Conservation (phyloP, 2,329 filamentous ascomycete species). For the Sphaerulina vaccinii region DNA sequence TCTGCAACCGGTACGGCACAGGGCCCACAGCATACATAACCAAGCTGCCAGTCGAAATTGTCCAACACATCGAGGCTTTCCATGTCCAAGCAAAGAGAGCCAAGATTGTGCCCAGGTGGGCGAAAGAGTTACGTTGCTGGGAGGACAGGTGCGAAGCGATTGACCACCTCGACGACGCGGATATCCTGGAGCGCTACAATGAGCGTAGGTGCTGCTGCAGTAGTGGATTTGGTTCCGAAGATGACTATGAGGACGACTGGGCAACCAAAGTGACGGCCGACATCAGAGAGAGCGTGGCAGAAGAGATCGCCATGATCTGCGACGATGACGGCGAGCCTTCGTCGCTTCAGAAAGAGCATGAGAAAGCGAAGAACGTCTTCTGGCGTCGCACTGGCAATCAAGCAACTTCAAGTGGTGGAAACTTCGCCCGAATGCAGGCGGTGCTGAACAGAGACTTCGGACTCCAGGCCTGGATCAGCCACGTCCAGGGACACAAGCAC, state of each 20-base stretch:
- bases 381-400: background rate
- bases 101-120: background rate
- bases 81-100: background rate
- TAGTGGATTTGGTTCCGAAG: background rate
- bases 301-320: background rate
- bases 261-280: background rate
- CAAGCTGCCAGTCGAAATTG: conserved; percentile 26
- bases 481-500: conserved; percentile 5
- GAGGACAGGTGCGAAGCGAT: background rate
- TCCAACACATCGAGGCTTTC: conserved; percentile 18
- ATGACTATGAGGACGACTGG: background rate
- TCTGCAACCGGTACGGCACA: conserved; percentile 25
- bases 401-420: background rate
- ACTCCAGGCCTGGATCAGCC: conserved; percentile 3
- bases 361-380: background rate
- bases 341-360: background rate
- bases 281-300: background rate
- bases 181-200: background rate
- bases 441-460: conserved; percentile 14
- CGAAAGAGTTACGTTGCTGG: conserved; percentile 6
- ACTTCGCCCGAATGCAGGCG: background rate
- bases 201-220: background rate
- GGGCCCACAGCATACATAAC: conserved; percentile 15
- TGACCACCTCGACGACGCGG: background rate
- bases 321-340: background rate